Evolutionary conservation across 192 early-diverging fungal genomes (phyloP).

Genomic region (Chytriomyces confervae): DNA sequence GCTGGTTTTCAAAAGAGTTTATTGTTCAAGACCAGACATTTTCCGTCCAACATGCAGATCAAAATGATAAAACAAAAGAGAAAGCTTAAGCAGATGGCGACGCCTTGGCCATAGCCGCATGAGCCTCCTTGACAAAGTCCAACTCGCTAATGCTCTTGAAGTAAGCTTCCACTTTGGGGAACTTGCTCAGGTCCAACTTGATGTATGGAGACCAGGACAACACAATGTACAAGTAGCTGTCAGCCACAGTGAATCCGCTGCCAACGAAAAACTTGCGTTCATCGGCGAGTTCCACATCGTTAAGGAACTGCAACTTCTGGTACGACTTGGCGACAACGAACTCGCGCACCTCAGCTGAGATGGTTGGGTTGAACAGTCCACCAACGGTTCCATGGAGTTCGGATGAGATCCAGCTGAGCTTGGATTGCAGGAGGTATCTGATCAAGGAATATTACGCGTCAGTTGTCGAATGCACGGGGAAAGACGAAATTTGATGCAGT

Average conservation of each 20-base stretch:
- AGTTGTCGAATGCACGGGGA: background rate
- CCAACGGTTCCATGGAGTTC: constrained; percentile 30
- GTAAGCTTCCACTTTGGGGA: constrained; percentile 34
- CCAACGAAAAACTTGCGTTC: constrained; percentile 43
- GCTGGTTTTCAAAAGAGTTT: no score
- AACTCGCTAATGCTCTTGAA: constrained; percentile 35
- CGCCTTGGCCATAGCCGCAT: constrained; percentile 22
- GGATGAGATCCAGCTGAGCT: constrained; percentile 34
- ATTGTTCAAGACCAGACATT: no score
- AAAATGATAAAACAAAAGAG: no score
- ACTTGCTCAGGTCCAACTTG: constrained; percentile 30
- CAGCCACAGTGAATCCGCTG: constrained; percentile 39
- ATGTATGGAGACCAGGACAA: constrained; percentile 30
- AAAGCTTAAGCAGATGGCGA: no score
- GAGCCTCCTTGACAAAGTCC: constrained; percentile 46
- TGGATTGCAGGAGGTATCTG: constrained; percentile 45
- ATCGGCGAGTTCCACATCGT: constrained; percentile 44
- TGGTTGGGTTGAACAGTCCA: constrained; percentile 36
- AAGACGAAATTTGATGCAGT: background rate
- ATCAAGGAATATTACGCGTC: background rate
- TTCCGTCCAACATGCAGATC: no score
- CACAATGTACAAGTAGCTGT: constrained; percentile 43
- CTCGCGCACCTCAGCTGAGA: constrained; percentile 14
- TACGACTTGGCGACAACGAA: constrained; percentile 18
- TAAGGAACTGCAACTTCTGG: constrained; percentile 28